A percentile compares a stretch with the other conserved stretches of the same genome.
Evolutionary conservation across 306 rosid species (phyloP).

Genomic region (Comarum palustre): DNA sequence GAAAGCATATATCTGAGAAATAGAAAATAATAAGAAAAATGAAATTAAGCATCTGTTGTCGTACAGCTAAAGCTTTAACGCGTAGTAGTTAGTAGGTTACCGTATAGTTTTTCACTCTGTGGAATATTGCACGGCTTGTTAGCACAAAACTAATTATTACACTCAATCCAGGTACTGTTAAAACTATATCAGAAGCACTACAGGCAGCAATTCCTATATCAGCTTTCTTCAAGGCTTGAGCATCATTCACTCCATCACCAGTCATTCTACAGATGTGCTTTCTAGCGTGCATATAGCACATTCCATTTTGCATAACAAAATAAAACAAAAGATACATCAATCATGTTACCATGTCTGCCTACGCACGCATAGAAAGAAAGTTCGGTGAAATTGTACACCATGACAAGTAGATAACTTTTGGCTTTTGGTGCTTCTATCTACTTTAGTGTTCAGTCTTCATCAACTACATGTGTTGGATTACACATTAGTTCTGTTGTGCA

Average conservation of each 20-base stretch:
- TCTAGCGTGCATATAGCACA: constrained; percentile 50
- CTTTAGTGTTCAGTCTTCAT: not conserved
- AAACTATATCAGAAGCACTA: constrained; percentile 73
- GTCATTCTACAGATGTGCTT: constrained; percentile 83
- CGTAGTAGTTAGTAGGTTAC: constrained; percentile 32
- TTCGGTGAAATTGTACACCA: not conserved
- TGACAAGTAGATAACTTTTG: not conserved
- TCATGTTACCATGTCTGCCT: not conserved
- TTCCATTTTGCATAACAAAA: not conserved
- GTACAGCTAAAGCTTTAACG: not conserved
- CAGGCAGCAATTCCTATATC: constrained; percentile 78
- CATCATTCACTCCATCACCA: constrained; percentile 82
- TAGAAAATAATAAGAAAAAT: not conserved
- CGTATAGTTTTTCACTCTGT: constrained; percentile 76
- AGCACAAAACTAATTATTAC: constrained; percentile 78
- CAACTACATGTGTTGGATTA: not conserved
- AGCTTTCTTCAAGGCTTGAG: constrained; percentile 73
- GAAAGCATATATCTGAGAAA: constrained; percentile 67
- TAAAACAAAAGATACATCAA: not conserved
- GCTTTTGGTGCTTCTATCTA: not conserved
- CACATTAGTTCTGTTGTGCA: not conserved
- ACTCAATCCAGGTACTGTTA: constrained; percentile 76
- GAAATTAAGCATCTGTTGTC: constrained; percentile 14
- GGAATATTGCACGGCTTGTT: constrained; percentile 76
- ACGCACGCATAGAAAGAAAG: not conserved